A percentile compares a stretch with the other conserved stretches of the same genome.
Conservation (phyloP, 1,139 yeast genomes). For the Yamadazyma dendronema region DNA sequence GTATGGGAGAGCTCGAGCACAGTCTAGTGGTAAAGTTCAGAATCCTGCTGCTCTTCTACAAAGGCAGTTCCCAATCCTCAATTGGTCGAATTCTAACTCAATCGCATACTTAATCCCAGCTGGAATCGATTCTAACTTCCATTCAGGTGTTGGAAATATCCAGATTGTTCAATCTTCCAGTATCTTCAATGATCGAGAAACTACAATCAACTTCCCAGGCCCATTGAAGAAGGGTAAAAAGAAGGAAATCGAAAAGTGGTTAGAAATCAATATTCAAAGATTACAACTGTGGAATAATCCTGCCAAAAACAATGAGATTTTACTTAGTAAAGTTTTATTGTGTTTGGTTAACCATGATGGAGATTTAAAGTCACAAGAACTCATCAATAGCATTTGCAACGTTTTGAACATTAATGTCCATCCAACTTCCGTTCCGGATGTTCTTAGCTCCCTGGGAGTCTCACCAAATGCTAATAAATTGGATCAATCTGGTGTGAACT, state of each 20-base stretch:
- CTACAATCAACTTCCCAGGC: conserved; percentile 52
- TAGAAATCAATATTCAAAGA: conserved; percentile 20
- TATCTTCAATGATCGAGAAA: conserved; percentile 20
- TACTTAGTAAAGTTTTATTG: conserved; percentile 31
- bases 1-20: conserved; percentile 22
- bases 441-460: conserved; percentile 19
- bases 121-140: conserved; percentile 9
- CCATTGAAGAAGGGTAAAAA: conserved; percentile 58
- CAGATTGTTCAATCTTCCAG: conserved; percentile 18
- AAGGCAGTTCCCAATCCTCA: conserved; percentile 77
- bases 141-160: conserved; percentile 14
- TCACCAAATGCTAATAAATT: conserved; percentile 34
- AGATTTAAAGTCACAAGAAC: conserved; percentile 25
- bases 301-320: conserved; percentile 22
- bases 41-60: conserved; percentile 38
- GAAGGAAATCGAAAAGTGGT: conserved; percentile 68
- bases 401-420: conserved; percentile 37
- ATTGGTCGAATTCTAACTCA: conserved; percentile 55
- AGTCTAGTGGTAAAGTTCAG: conserved; percentile 25
- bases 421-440: conserved; percentile 14
- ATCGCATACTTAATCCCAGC: conserved; percentile 33
- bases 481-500: conserved; percentile 35
- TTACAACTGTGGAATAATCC: conserved; percentile 8
- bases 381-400: conserved; percentile 26
- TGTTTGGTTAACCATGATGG: conserved; percentile 30